Conservation (phyloP, 257 asterid genomes). For the Capsicum rhomboideum region DNA sequence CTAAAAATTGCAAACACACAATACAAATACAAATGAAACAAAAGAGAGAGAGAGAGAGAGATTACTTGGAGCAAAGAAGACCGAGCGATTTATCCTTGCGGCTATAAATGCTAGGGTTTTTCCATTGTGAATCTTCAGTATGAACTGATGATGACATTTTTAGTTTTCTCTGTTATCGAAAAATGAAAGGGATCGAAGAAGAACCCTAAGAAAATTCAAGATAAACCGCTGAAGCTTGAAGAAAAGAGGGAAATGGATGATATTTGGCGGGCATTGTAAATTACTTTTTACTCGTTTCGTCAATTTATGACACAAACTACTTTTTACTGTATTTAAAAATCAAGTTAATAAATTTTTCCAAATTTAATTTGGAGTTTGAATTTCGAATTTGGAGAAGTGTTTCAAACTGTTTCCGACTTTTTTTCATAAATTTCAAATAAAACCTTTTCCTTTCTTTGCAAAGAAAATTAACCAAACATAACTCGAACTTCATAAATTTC, state of each 20-base stretch:
- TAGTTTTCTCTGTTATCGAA: neutral
- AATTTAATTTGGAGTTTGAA: neutral
- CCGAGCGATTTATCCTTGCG: constrained; percentile 60
- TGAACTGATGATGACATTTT: constrained; percentile 3
- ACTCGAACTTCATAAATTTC: neutral
- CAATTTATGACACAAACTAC: neutral
- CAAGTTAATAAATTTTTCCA: neutral
- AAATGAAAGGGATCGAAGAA: neutral
- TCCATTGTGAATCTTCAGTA: constrained; percentile 21
- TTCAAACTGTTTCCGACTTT: neutral
- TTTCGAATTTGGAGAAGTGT: neutral
- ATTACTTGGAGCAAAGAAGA: constrained; percentile 48
- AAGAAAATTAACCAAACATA: too few species aligned
- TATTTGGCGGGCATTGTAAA: neutral
- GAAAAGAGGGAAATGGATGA: constrained; percentile 3
- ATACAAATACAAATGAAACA: neutral
- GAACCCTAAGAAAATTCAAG: neutral
- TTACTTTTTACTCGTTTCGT: neutral
- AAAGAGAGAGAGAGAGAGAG: neutral
- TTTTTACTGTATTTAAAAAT: neutral
- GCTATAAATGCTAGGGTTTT: constrained; percentile 27
- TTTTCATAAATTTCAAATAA: neutral
- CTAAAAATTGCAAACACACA: neutral
- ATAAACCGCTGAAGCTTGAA: neutral
- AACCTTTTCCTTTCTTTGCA: too few species aligned